phyloP scores from a whole-genome alignment of 139 green algal species.

The Chlamydomonas eustigma region DNA sequence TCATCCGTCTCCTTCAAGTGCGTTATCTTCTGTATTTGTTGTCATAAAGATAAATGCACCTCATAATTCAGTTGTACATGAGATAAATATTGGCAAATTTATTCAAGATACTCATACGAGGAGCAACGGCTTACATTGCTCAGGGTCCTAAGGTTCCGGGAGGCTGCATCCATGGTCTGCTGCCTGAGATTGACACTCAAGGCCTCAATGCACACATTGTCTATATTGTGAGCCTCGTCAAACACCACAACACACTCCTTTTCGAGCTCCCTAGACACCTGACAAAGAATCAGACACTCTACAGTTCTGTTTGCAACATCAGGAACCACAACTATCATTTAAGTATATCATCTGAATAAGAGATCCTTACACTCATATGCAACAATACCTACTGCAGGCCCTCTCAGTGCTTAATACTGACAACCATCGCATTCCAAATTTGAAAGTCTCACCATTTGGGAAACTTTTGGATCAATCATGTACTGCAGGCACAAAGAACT shows the following conservation, averaged over 20 bases:
- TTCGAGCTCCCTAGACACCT: conserved; percentile 95
- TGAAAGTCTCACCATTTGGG: conserved; percentile 1
- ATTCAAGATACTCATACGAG: too few relatives aligned
- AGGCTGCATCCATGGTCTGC: conserved; percentile 83
- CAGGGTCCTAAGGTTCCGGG: conserved; percentile 74
- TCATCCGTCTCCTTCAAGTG: conserved; percentile 63
- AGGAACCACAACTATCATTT: too few relatives aligned
- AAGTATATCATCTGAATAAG: too few relatives aligned
- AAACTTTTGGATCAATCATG: conserved; percentile 73
- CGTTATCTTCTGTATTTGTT: conserved; percentile 33
- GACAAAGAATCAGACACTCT: conserved; percentile 32
- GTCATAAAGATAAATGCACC: too few relatives aligned
- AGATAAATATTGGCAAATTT: too few relatives aligned
- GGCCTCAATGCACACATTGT: conserved; percentile 94
- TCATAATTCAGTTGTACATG: too few relatives aligned
- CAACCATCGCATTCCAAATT: too few relatives aligned
- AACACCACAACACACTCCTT: conserved; percentile 97
- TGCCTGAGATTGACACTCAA: conserved; percentile 78
- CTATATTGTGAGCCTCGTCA: conserved; percentile 76
- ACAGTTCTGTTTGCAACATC: too few relatives aligned
- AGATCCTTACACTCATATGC: too few relatives aligned
- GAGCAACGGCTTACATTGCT: conserved; percentile 25
- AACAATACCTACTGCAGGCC: too few relatives aligned
- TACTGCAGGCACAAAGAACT: conserved; percentile 59
- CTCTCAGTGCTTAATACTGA: too few relatives aligned